Percentiles rank a stretch among this genome's conserved stretches.
Evolutionary conservation across 1,284 basidiomycete genomes (phyloP).

Genomic region (Exsudoporus floridanus): DNA sequence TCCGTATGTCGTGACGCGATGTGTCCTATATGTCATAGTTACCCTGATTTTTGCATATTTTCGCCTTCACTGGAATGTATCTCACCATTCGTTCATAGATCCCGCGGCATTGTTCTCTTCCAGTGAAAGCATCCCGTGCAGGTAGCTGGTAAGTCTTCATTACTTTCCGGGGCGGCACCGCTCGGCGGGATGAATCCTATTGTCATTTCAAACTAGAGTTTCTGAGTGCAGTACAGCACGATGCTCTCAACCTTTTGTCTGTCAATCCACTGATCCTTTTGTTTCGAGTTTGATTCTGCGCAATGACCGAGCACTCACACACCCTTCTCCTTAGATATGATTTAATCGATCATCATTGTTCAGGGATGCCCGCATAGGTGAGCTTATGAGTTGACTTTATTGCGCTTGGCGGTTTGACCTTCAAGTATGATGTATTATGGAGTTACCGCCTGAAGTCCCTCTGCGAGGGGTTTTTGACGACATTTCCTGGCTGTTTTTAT

Average conservation of each 20-base stretch:
- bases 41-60: constrained; percentile 65
- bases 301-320: constrained; percentile 3
- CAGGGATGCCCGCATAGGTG: constrained; percentile 3
- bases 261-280: constrained; percentile 60
- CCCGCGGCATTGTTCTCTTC: not conserved
- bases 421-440: constrained; percentile 34
- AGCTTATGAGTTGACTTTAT: not conserved
- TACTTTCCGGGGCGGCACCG: constrained; percentile 8
- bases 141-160: constrained; percentile 12
- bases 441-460: constrained; percentile 35
- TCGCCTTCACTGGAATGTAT: not conserved
- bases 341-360: not conserved
- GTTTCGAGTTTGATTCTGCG: constrained; percentile 13
- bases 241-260: constrained; percentile 63
- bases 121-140: not conserved
- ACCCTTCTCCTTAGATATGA: constrained; percentile 2
- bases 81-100: constrained; percentile 18
- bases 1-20: constrained; percentile 39
- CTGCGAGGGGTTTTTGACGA: constrained; percentile 21
- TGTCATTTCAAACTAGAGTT: constrained; percentile 83
- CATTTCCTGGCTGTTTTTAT: constrained; percentile 17
- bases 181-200: constrained; percentile 53
- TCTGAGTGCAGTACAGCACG: constrained; percentile 64
- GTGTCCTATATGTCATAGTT: constrained; percentile 73
- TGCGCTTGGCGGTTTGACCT: not conserved